Conservation (phyloP, 2,329 filamentous ascomycete genomes). For the Colletotrichum chlorophyti region DNA sequence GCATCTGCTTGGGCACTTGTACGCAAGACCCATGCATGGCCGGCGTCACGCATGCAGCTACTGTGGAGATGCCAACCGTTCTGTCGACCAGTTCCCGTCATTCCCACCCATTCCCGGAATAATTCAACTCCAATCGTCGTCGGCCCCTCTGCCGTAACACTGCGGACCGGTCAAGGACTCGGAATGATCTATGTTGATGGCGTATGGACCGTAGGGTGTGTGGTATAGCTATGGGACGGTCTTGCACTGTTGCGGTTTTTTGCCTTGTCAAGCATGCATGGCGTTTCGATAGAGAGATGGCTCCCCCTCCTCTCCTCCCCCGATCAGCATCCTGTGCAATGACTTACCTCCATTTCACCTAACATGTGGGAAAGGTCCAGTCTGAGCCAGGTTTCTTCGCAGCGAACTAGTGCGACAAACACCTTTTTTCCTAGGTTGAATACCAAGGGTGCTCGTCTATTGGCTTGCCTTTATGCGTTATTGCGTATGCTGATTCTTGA, state of each 20-base stretch:
- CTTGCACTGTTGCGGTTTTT: too few species aligned
- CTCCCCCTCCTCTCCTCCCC: too few species aligned
- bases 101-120: conserved; percentile 6
- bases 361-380: too few species aligned
- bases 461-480: neutral
- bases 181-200: neutral
- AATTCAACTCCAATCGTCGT: neutral
- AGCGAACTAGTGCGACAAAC: neutral
- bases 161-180: conserved; percentile 15
- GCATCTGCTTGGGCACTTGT: conserved; percentile 27
- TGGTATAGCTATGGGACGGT: neutral
- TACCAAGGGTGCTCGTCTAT: neutral
- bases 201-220: neutral
- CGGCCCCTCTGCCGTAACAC: neutral
- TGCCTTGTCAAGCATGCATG: too few species aligned
- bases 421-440: too few species aligned
- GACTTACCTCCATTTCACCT: too few species aligned
- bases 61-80: conserved; percentile 21
- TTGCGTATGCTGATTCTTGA: neutral
- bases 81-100: conserved; percentile 14
- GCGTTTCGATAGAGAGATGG: too few species aligned
- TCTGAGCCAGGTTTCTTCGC: neutral
- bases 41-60: conserved; percentile 29
- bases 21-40: conserved; percentile 28
- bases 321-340: too few species aligned